These are phyloP conservation scores for Aspergillus carlsbadensis DNA, from an alignment of 495 filamentous ascomycete genomes.

Conservation along the genomic window DNA sequence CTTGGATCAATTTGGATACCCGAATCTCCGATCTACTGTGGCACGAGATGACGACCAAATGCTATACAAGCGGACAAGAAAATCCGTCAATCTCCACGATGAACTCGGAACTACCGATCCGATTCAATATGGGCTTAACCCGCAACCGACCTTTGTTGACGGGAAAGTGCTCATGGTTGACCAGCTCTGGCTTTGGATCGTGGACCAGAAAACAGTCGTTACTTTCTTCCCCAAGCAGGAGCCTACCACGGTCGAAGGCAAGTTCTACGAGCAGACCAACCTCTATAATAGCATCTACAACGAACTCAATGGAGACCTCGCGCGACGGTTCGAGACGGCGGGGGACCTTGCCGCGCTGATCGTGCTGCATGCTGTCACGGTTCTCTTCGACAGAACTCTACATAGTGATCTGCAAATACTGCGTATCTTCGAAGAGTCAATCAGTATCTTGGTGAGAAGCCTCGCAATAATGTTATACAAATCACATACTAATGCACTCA, in stretches of 20 bases:
- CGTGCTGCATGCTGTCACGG: constrained; percentile 60
- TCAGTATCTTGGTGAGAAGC: constrained; percentile 56
- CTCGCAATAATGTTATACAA: constrained; percentile 1
- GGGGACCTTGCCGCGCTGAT: constrained; percentile 63
- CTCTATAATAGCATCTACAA: constrained; percentile 64
- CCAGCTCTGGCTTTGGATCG: constrained; percentile 68
- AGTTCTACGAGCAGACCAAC: constrained; percentile 60
- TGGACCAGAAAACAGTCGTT: constrained; percentile 57
- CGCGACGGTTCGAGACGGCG: constrained; percentile 60
- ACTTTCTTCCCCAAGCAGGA: constrained; percentile 58
- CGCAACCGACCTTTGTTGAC: constrained; percentile 41
- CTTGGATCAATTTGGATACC: constrained; percentile 67
- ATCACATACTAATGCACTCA: constrained; percentile 22
- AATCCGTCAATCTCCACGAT: constrained; percentile 29
- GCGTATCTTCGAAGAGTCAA: constrained; percentile 66
- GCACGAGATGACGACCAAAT: constrained; percentile 69
- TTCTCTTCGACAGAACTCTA: constrained; percentile 57
- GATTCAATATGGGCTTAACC: constrained; percentile 16
- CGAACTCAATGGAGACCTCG: constrained; percentile 66
- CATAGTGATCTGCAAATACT: constrained; percentile 64
- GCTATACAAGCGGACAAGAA: constrained; percentile 66
- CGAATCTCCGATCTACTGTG: constrained; percentile 58
- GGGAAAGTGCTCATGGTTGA: constrained; percentile 69
- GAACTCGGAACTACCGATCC: constrained; percentile 25
- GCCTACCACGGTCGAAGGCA: constrained; percentile 48